These are phyloP conservation scores for Turritis glabra DNA, from an alignment of 345 rosid genomes.

Conservation along the genomic window DNA sequence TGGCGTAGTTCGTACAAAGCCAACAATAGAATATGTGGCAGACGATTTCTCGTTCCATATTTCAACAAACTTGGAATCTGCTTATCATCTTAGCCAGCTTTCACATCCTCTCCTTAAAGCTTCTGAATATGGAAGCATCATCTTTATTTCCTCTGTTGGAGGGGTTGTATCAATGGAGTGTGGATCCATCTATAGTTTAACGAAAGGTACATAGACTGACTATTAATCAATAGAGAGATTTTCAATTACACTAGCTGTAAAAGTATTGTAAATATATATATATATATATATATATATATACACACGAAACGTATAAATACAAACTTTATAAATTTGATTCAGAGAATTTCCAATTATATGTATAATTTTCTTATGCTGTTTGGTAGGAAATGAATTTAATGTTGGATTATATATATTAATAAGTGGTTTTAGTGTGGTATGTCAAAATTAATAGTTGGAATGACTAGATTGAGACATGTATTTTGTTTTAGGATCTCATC, in stretches of 20 bases:
- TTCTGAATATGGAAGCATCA: constrained; percentile 19
- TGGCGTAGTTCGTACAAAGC: neutral
- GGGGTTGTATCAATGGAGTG: constrained; percentile 13
- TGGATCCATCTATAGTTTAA: constrained; percentile 25
- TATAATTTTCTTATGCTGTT: neutral
- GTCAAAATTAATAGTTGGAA: neutral
- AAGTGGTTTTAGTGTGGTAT: neutral
- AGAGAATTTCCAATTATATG: neutral
- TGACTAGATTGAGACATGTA: neutral
- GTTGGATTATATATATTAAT: neutral
- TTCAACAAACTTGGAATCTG: constrained; percentile 25
- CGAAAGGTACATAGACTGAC: constrained; percentile 9
- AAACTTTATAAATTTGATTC: neutral
- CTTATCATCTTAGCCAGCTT: constrained; percentile 24
- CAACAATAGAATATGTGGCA: constrained; percentile 4
- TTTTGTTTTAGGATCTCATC: neutral
- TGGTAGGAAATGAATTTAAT: neutral
- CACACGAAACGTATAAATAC: neutral
- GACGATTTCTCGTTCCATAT: constrained; percentile 15
- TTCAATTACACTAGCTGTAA: neutral
- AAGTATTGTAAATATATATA: neutral
- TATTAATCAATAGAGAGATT: neutral
- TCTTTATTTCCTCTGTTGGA: constrained; percentile 11
- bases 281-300: neutral
- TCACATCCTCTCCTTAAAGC: constrained; percentile 31